A percentile compares a stretch with the other conserved stretches of the same genome.
phyloP scores from a whole-genome alignment of 257 asterid genomes.

The Knoxia roxburghii region DNA sequence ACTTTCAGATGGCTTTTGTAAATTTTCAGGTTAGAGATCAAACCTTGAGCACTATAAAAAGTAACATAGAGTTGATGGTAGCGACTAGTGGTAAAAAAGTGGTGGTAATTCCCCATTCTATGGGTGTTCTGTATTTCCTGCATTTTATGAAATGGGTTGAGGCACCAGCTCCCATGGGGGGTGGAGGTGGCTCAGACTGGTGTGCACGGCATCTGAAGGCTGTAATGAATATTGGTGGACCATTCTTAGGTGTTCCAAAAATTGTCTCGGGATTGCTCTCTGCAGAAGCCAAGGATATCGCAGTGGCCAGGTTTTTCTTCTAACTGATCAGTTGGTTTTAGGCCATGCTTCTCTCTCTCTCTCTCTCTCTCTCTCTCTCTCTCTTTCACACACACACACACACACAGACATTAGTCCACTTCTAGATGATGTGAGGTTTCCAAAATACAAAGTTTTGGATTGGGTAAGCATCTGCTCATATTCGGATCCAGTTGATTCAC shows the following conservation, averaged over 20 bases:
- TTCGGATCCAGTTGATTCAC: not conserved
- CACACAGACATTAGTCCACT: not conserved
- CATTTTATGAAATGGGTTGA: slow-evolving; percentile 95
- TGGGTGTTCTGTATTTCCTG: slow-evolving; percentile 78
- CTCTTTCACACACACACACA: not conserved
- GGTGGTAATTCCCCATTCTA: slow-evolving; percentile 77
- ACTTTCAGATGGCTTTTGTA: slow-evolving; percentile 17
- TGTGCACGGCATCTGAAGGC: slow-evolving; percentile 75
- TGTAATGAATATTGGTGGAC: slow-evolving; percentile 78
- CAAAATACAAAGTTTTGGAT: not conserved
- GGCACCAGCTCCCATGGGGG: slow-evolving; percentile 73
- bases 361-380: not conserved
- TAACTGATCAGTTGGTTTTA: slow-evolving; percentile 16
- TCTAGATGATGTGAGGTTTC: not conserved
- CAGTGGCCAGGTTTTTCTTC: slow-evolving; percentile 57
- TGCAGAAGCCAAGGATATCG: slow-evolving; percentile 79
- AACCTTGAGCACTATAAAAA: slow-evolving; percentile 68
- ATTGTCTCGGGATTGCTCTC: slow-evolving; percentile 68
- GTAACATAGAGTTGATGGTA: slow-evolving; percentile 74
- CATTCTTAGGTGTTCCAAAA: slow-evolving; percentile 82
- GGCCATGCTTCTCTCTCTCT: not conserved
- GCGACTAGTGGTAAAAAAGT: slow-evolving; percentile 65
- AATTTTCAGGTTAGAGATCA: slow-evolving; percentile 67
- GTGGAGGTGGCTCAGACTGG: slow-evolving; percentile 87
- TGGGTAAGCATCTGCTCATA: not conserved